These are phyloP conservation scores for Megacollybia marginata DNA, from an alignment of 768 basidiomycete genomes.

Conservation along the genomic window DNA sequence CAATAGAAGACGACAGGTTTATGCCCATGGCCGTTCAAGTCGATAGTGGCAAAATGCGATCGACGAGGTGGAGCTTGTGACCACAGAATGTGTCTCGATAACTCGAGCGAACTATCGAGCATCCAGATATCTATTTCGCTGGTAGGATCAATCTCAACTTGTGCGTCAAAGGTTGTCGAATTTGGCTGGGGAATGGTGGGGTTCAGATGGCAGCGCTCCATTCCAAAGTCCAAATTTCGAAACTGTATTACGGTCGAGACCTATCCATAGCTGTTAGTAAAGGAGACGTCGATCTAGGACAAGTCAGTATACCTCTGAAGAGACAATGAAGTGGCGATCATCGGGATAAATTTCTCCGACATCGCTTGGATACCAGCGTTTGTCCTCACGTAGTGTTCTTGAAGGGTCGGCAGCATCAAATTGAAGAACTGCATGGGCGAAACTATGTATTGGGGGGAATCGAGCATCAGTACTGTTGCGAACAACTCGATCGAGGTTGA, in stretches of 20 bases:
- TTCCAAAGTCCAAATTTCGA: background rate
- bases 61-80: background rate
- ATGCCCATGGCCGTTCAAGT: too few relatives aligned
- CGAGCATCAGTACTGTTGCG: background rate
- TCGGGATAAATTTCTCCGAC: conserved; percentile 2
- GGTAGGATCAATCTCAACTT: background rate
- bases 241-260: conserved; percentile 1
- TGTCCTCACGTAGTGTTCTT: background rate
- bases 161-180: background rate
- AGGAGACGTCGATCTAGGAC: too few relatives aligned
- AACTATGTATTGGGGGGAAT: conserved; percentile 1
- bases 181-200: background rate
- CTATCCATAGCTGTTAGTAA: background rate
- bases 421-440: conserved; percentile 1
- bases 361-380: background rate
- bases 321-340: conserved; percentile 1
- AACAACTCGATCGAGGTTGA: background rate
- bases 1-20: too few relatives aligned
- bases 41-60: background rate
- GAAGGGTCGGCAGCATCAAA: background rate
- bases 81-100: background rate
- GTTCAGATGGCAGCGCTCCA: background rate
- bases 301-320: too few relatives aligned
- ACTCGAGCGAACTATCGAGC: background rate
- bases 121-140: background rate